Evolutionary conservation across 2,329 filamentous ascomycete species (phyloP).

Genomic region (Setomelanomma holmii): DNA sequence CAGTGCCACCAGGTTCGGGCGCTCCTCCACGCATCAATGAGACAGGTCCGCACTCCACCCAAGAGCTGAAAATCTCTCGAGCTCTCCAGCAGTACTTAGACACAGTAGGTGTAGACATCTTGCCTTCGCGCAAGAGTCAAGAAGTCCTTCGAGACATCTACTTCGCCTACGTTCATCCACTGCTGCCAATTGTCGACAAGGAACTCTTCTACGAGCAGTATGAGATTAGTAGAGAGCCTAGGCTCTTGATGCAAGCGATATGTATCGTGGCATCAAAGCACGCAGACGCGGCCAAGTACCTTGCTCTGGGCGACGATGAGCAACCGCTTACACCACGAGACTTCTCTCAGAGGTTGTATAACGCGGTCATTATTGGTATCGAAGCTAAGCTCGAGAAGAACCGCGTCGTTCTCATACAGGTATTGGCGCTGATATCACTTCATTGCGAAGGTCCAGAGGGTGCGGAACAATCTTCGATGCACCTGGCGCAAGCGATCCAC

Average conservation of each 20-base stretch:
- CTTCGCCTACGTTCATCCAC: conserved; percentile 54
- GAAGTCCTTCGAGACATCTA: conserved; percentile 54
- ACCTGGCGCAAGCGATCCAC: conserved; percentile 57
- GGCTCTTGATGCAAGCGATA: conserved; percentile 54
- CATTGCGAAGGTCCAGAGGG: conserved; percentile 58
- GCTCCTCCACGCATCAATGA: conserved; percentile 35
- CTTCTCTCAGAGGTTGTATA: conserved; percentile 55
- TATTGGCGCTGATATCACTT: conserved; percentile 55
- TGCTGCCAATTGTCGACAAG: conserved; percentile 56
- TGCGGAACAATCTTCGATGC: conserved; percentile 56
- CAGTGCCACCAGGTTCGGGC: conserved; percentile 31
- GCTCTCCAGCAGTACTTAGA: conserved; percentile 48
- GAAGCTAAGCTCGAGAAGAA: conserved; percentile 53
- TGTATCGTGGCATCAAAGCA: conserved; percentile 59
- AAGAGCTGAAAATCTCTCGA: conserved; percentile 41
- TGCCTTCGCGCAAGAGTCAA: conserved; percentile 46
- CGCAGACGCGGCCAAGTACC: conserved; percentile 49
- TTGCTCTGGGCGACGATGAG: conserved; percentile 47
- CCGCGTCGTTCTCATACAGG: conserved; percentile 56
- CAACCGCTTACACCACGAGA: conserved; percentile 49
- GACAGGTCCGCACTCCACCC: conserved; percentile 39
- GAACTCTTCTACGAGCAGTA: conserved; percentile 50
- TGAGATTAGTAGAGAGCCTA: conserved; percentile 44
- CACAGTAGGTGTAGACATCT: conserved; percentile 44
- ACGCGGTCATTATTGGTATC: conserved; percentile 51